Base-by-base conservation (phyloP, 139 green algal genomes). In the Coelastrella sp. region DNA sequence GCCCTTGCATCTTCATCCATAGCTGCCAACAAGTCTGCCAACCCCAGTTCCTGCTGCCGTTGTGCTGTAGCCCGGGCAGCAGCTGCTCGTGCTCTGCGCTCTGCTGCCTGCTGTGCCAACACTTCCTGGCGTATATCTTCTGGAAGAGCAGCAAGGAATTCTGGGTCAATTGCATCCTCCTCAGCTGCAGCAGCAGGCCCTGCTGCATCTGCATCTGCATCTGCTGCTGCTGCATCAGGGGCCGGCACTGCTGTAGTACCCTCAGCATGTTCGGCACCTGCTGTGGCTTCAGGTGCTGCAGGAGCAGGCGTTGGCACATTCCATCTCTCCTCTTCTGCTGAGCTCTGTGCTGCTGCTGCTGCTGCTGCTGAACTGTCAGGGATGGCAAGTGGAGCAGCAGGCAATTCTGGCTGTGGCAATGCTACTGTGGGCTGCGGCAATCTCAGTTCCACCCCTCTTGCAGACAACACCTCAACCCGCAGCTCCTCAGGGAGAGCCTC, bases 131-230 rank as follows among this genome's bases (percentile, higher is more conserved):
- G 93, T n/a, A 99, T 94, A 34, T 99, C 96, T 2, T 92, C 91
- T 0, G 96, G 97, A 40, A 99, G 90, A 0, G 97, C 97, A 25
- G 95, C 96, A 64, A 99, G 88, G 84, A 99, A 99, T 85, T 98
- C 95, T 4, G 96, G 96, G 68, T 99, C 96, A 23, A 99, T 91
- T 6, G 62, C 67, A 11, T 84, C 89, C 30, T 89, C 79, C 48
- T 92, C 87, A 2, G 91, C 91, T 43, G 76, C 85, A 50, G 69
- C 69, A 27, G 53, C 74, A 30, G 63, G 68, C 19, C 37, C 72
- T 15, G 48, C 32, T 5, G 40, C 40, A 7, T 37, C 84, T 4
- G 51, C 50, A 35, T 32, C 64, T 6, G 40, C 30, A 11, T 3
- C 88, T 41, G 78, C n/a, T 51, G 60, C 62, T 53, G 76, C 38